A percentile compares a stretch with the other conserved stretches of the same genome.
These are phyloP conservation scores for Vaccinium darrowii DNA, from an alignment of 148 eudicot species.

Conservation along the genomic window DNA sequence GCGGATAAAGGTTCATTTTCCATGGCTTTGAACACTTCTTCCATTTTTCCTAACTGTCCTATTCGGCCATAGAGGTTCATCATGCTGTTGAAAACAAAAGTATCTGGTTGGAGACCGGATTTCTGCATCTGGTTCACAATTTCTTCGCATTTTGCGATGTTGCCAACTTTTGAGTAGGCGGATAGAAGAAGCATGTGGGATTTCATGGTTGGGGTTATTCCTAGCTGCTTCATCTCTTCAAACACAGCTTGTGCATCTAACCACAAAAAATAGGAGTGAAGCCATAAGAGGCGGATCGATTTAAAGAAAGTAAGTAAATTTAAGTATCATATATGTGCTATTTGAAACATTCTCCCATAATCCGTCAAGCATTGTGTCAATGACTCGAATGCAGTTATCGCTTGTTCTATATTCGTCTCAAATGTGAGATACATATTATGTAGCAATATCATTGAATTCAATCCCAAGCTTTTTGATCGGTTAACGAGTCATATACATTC, in stretches of 20 bases:
- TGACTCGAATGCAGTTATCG: background rate
- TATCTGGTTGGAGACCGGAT: slow-evolving; percentile 71
- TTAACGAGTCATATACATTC: background rate
- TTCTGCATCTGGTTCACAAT: slow-evolving; percentile 60
- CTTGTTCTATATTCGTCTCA: background rate
- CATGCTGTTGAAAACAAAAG: slow-evolving; percentile 72
- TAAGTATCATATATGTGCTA: background rate
- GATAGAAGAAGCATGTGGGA: slow-evolving; percentile 82
- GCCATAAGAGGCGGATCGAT: background rate
- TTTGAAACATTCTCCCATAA: background rate
- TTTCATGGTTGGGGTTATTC: slow-evolving; percentile 81
- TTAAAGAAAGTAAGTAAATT: background rate
- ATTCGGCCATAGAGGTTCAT: slow-evolving; percentile 67
- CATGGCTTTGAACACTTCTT: slow-evolving; percentile 64
- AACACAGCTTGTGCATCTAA: slow-evolving; percentile 77
- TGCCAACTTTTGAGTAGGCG: slow-evolving; percentile 64
- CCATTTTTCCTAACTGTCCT: slow-evolving; percentile 79
- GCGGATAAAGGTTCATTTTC: slow-evolving; percentile 38
- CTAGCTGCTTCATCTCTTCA: slow-evolving; percentile 59
- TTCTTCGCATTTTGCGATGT: slow-evolving; percentile 65
- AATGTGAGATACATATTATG: background rate
- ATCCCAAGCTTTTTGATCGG: background rate
- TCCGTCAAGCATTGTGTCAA: background rate
- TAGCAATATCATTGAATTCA: background rate
- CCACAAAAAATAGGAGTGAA: background rate